Evolutionary conservation across 2,329 filamentous ascomycete genomes (phyloP), one percentile per base, ranked within the genome.

Genomic region (Pyrenochaeta sp.): DNA sequence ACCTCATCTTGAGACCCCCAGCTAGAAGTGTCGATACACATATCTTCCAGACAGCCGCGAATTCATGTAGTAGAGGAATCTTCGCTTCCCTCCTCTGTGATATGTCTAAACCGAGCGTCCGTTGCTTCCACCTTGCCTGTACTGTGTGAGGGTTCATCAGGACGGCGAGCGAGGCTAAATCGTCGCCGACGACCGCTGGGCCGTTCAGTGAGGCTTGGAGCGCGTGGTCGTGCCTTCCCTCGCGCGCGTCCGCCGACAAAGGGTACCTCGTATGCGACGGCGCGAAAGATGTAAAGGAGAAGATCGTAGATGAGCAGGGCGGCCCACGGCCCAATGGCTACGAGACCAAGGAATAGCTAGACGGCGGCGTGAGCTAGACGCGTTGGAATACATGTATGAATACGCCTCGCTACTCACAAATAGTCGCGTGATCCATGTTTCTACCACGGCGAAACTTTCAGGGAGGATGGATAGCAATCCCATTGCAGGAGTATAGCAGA

Each of bases 391-490:
- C 19, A 19, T 19, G 19, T 8, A 52, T 51, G 24, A 43, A 8
- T 8, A 15, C 9, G 37, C 9, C 36, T 42, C 25, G 22, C 32
- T 7, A 55, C 85, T 70, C 81, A 90, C 88, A 72, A 90, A 90
- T 44, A 86, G 71, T 9, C 86, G 82, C 45, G 84, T 84, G 56
- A 86, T 79, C 87, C 87, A 90, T 50, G 81, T 84, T 72, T 91
- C 88, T 51, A 90, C 72, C 39, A 80, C 79, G 42, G 80, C 82
- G 52, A 89, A 79, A 55, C 83, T 79, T 19, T 83, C 79, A 1
- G 88, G 88, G 34, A 91, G 82, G 57, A 91, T 84, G 2, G 88
- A 90, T 63, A 88, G 86, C 81, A 86, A 84, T 44, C 84, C 84
- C 88, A 90, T 90, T 49, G 52, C 63, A 48, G 52, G 37, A 45